Evolutionary conservation across 108 stramenopile species (phyloP).

Genomic region (Discostella stelligeroides): DNA sequence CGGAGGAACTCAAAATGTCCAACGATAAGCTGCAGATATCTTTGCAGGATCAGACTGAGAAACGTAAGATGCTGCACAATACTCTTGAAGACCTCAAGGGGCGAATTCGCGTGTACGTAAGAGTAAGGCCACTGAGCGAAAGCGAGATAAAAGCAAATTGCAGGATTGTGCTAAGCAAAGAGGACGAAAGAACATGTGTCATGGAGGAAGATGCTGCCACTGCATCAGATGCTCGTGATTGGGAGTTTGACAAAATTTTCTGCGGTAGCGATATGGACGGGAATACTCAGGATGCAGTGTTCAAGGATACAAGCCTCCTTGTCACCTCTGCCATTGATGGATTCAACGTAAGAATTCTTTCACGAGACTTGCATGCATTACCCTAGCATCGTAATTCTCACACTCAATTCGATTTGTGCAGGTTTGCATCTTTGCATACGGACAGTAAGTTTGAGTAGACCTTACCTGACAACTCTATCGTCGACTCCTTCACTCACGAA

Average conservation of each 20-base stretch:
- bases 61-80: conserved; percentile 68
- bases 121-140: conserved; percentile 60
- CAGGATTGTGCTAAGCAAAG: conserved; percentile 37
- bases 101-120: conserved; percentile 66
- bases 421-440: conserved; percentile 50
- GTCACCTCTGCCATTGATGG: conserved; percentile 75
- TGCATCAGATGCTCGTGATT: conserved; percentile 39
- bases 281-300: conserved; percentile 63
- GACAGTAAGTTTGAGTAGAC: conserved; percentile 19
- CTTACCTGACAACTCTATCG: not conserved
- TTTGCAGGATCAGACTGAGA: conserved; percentile 52
- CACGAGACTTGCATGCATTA: not conserved
- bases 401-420: not conserved
- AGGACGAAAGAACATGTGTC: conserved; percentile 43
- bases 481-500: not conserved
- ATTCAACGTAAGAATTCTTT: conserved; percentile 73
- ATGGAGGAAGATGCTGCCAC: conserved; percentile 41
- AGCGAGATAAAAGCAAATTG: conserved; percentile 42
- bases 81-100: conserved; percentile 74
- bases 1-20: conserved; percentile 38
- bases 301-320: conserved; percentile 64
- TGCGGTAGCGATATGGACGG: conserved; percentile 27
- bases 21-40: conserved; percentile 59
- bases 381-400: not conserved
- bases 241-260: conserved; percentile 78